Evolutionary conservation across 2,329 filamentous ascomycete species (phyloP).

Genomic region (Fusarium palustre): DNA sequence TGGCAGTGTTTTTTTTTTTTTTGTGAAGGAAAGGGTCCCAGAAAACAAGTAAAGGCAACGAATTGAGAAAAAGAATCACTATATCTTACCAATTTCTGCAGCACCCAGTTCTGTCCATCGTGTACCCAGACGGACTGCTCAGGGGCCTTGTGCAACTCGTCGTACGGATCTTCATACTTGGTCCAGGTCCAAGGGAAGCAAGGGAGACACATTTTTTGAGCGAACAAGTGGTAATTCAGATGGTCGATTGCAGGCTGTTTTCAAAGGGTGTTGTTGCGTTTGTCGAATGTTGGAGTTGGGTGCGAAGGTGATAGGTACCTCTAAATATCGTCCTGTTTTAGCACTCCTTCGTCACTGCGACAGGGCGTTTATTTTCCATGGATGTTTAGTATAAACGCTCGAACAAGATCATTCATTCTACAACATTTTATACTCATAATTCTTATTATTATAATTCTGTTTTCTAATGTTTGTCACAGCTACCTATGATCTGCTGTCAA

Average conservation of each 20-base stretch:
- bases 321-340: background rate
- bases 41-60: background rate
- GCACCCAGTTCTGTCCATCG: conserved; percentile 52
- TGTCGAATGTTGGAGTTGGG: conserved; percentile 8
- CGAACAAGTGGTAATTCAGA: rapidly evolving
- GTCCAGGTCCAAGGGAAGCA: conserved; percentile 64
- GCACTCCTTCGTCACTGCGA: background rate
- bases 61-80: background rate
- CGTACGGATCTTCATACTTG: conserved; percentile 58
- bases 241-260: background rate
- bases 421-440: background rate
- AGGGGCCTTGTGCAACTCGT: conserved; percentile 52
- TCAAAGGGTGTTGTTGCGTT: background rate
- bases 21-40: background rate
- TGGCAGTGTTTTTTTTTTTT: too few relatives aligned
- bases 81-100: conserved; percentile 55
- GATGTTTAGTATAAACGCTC: background rate
- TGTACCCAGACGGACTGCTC: conserved; percentile 58
- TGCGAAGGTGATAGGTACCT: conserved; percentile 5
- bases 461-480: background rate
- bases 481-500: background rate
- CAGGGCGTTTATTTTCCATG: conserved; percentile 6
- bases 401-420: background rate
- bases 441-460: background rate
- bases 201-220: conserved; percentile 62